Conservation (phyloP, 2,329 filamentous ascomycete genomes). For the Ceratocystis diversiconidia region DNA sequence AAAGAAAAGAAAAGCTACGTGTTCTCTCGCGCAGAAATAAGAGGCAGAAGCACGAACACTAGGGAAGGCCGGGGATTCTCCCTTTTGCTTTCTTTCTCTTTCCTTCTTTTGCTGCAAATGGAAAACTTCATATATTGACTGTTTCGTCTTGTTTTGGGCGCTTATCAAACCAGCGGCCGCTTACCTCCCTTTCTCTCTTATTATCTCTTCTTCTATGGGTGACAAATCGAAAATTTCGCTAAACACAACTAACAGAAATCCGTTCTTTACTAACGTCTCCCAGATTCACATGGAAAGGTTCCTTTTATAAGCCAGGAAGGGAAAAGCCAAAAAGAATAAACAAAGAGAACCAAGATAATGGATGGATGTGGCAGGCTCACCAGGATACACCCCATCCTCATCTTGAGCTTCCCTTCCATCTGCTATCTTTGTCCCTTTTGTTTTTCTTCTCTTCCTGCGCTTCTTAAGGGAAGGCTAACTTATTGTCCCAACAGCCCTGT, state of each 20-base stretch:
- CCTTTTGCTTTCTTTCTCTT: neutral
- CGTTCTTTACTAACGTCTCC: neutral
- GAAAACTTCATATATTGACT: constrained; percentile 5
- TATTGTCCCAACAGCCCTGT: constrained; percentile 3
- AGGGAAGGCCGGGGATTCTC: constrained; percentile 1
- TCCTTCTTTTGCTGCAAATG: constrained; percentile 7
- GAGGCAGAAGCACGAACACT: neutral
- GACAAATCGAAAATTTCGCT: neutral
- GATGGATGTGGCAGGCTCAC: neutral
- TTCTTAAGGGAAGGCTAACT: neutral
- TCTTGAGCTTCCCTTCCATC: neutral
- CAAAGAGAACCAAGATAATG: neutral
- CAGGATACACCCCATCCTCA: neutral
- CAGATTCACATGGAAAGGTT: neutral
- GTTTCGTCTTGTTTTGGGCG: neutral
- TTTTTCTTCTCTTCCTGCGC: neutral
- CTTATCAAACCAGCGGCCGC: neutral
- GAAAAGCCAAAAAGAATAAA: neutral
- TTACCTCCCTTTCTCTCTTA: neutral
- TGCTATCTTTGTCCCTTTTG: neutral
- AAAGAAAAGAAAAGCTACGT: neutral
- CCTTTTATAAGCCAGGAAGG: neutral
- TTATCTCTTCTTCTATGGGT: neutral
- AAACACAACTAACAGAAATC: neutral
- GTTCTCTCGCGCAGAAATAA: neutral